Percentiles rank a stretch among this genome's conserved stretches.
phyloP scores from a whole-genome alignment of 108 stramenopile species.

The Fragilaria crotonensis region DNA sequence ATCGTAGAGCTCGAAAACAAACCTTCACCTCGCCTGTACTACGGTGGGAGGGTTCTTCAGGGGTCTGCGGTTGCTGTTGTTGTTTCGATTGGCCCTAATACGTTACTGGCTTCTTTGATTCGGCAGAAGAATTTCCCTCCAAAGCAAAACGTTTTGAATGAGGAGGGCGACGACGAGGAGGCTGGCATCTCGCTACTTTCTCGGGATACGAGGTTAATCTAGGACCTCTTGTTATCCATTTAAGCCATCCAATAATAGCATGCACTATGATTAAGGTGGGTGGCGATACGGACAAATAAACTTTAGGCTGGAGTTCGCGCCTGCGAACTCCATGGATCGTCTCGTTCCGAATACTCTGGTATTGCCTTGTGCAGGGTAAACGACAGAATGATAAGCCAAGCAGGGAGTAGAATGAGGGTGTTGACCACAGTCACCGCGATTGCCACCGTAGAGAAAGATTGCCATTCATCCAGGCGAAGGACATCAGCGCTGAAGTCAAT shows the following conservation, averaged over 20 bases:
- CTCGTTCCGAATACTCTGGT: conserved; percentile 4
- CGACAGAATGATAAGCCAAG: conserved; percentile 49
- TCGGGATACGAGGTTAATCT: too few species aligned
- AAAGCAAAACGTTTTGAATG: too few species aligned
- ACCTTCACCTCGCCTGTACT: conserved; percentile 32
- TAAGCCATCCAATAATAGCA: too few species aligned
- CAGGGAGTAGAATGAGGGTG: conserved; percentile 48
- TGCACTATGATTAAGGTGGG: too few species aligned
- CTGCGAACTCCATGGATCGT: too few species aligned
- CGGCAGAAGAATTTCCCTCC: conserved; percentile 59
- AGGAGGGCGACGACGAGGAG: too few species aligned
- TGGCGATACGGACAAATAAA: too few species aligned
- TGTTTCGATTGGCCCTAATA: conserved; percentile 47
- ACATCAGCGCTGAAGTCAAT: conserved; percentile 59
- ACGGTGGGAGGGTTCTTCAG: conserved; percentile 64
- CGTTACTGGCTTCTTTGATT: conserved; percentile 56
- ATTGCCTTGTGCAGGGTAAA: conserved; percentile 31
- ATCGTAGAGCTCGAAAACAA: conserved; percentile 19
- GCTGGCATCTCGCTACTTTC: too few species aligned
- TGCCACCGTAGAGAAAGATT: conserved; percentile 33
- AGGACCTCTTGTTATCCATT: too few species aligned
- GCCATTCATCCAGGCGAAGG: conserved; percentile 44
- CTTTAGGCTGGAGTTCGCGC: too few species aligned
- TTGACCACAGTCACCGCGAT: conserved; percentile 31
- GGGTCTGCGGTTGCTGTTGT: conserved; percentile 68